phyloP scores from a whole-genome alignment of 2,329 filamentous ascomycete species.

The Xylariomycetidae sp. region DNA sequence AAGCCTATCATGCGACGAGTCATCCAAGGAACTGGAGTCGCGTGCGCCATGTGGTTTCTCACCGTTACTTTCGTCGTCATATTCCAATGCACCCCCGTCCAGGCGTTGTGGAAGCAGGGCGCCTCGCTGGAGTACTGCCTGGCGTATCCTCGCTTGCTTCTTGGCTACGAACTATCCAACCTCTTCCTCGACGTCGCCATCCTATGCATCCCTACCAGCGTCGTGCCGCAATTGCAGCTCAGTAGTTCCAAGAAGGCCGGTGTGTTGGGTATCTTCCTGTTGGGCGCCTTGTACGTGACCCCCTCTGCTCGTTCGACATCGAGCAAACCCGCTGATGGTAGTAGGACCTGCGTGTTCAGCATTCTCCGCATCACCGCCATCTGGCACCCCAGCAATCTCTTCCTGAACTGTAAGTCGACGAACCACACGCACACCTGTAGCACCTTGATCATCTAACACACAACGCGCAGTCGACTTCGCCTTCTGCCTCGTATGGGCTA shows the following conservation, averaged over 20 bases:
- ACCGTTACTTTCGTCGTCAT: neutral
- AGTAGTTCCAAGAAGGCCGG: constrained; percentile 4
- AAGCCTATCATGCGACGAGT: neutral
- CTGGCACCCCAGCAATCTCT: constrained; percentile 5
- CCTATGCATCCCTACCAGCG: constrained; percentile 6
- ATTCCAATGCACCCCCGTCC: constrained; percentile 4
- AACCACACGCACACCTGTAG: no score
- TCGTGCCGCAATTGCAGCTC: constrained; percentile 3
- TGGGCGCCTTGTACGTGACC: constrained; percentile 6
- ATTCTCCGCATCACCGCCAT: constrained; percentile 7
- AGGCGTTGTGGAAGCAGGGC: constrained; percentile 6
- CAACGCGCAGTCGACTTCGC: neutral
- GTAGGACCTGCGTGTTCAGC: constrained; percentile 8
- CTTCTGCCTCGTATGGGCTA: neutral
- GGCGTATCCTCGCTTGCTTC: constrained; percentile 2
- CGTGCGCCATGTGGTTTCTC: constrained; percentile 5
- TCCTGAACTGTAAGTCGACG: constrained; percentile 3
- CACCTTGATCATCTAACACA: neutral
- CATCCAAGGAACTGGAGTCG: neutral
- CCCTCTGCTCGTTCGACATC: neutral
- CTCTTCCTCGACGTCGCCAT: constrained; percentile 10
- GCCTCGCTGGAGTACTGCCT: constrained; percentile 4
- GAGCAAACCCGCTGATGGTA: neutral
- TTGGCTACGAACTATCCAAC: constrained; percentile 9
- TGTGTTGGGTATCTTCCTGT: constrained; percentile 3